A percentile compares a stretch with the other conserved stretches of the same genome.
Conservation (phyloP, 2,329 filamentous ascomycete genomes). For the Capronia epimyces region DNA sequence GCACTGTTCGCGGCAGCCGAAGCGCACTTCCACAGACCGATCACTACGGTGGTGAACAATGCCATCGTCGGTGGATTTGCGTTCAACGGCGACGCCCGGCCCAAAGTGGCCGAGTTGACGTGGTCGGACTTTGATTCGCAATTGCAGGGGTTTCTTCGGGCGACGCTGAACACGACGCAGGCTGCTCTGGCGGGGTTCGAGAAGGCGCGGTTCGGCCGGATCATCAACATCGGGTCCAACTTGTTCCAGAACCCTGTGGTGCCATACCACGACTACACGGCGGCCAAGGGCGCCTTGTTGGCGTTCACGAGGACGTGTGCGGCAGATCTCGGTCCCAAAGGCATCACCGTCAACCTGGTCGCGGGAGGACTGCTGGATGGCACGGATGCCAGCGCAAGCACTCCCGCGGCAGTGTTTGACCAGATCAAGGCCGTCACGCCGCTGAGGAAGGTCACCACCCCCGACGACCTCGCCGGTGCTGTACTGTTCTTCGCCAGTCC, state of each 20-base stretch:
- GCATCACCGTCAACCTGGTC: constrained; percentile 24
- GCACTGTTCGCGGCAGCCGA: constrained; percentile 16
- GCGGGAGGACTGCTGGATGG: constrained; percentile 20
- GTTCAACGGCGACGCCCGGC: constrained; percentile 25
- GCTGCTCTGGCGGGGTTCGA: constrained; percentile 22
- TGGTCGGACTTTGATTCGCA: constrained; percentile 23
- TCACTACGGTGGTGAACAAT: constrained; percentile 26
- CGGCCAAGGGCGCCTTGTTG: constrained; percentile 23
- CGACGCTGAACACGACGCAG: constrained; percentile 24
- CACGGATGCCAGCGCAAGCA: constrained; percentile 24
- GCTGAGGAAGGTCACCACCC: constrained; percentile 23
- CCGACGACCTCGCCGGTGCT: constrained; percentile 23
- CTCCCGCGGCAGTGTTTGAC: constrained; percentile 23
- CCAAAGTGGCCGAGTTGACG: constrained; percentile 16
- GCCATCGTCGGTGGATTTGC: constrained; percentile 23
- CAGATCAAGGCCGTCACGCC: constrained; percentile 24
- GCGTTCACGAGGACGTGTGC: constrained; percentile 25
- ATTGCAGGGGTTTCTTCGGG: constrained; percentile 21
- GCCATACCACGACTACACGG: constrained; percentile 26
- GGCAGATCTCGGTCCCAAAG: constrained; percentile 22
- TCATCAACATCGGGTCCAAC: constrained; percentile 26
- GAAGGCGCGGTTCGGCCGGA: constrained; percentile 14
- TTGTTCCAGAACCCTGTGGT: constrained; percentile 25
- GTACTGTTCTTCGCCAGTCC: constrained; percentile 27
- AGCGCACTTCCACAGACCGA: constrained; percentile 13